phyloP scores from a whole-genome alignment of 2,329 filamentous ascomycete genomes.

The Aspergillus clavatus region DNA sequence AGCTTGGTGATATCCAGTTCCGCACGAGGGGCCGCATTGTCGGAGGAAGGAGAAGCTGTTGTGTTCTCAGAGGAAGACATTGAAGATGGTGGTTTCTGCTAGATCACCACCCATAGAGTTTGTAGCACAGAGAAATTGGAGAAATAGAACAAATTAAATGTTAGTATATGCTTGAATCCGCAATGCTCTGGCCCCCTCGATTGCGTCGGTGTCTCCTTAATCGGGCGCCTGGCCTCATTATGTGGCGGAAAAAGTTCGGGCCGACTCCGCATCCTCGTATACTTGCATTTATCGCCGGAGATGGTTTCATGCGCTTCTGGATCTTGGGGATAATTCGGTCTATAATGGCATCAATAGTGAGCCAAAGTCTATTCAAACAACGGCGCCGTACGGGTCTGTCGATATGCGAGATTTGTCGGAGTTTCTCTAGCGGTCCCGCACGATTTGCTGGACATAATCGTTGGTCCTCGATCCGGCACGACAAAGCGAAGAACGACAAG shows the following conservation, averaged over 20 bases:
- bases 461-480: constrained; percentile 95
- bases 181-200: constrained; percentile 1
- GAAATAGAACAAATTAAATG: not conserved
- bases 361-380: constrained; percentile 17
- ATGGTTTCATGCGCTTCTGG: constrained; percentile 1
- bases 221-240: constrained; percentile 18
- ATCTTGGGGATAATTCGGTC: not conserved
- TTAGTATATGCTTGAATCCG: constrained; percentile 2
- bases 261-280: constrained; percentile 23
- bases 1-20: constrained; percentile 90
- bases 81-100: constrained; percentile 14
- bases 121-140: not conserved
- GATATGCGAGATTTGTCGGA: constrained; percentile 34
- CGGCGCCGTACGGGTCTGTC: constrained; percentile 6
- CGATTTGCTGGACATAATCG: constrained; percentile 72
- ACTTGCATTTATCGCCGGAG: too few relatives aligned
- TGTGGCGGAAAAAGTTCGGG: constrained; percentile 26
- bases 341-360: constrained; percentile 24
- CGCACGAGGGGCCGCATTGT: constrained; percentile 31
- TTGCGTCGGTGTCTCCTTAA: constrained; percentile 9
- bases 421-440: constrained; percentile 45
- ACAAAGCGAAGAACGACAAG: constrained; percentile 78
- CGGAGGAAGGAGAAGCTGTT: constrained; percentile 30
- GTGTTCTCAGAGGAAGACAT: constrained; percentile 39
- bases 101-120: constrained; percentile 12